Evolutionary conservation across 2,329 filamentous ascomycete species (phyloP).

Genomic region (Xylariales sp.): DNA sequence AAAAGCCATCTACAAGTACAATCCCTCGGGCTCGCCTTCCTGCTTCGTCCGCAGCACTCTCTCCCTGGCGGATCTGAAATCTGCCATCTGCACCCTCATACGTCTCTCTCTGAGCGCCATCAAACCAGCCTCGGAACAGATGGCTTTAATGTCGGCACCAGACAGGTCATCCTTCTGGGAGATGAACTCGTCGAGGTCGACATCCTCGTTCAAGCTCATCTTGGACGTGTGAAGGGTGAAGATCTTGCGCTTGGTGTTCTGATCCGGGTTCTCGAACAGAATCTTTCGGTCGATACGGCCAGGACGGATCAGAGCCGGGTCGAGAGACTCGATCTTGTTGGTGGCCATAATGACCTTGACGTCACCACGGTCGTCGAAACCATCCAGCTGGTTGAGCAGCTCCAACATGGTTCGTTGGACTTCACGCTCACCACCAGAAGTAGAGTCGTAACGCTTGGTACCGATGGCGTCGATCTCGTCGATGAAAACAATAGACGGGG

Average conservation of each 20-base stretch:
- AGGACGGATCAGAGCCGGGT: slow-evolving; percentile 91
- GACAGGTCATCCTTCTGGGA: slow-evolving; percentile 96
- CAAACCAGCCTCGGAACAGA: slow-evolving; percentile 94
- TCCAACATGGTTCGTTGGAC: slow-evolving; percentile 99
- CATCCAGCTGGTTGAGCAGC: slow-evolving; percentile 94
- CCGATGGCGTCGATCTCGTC: slow-evolving; percentile 99
- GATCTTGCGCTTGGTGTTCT: slow-evolving; percentile 96
- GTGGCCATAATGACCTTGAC: slow-evolving; percentile 99
- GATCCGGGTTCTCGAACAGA: slow-evolving; percentile 62
- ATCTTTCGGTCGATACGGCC: slow-evolving; percentile 99
- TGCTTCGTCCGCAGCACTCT: slow-evolving; percentile 97
- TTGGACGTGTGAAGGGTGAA: slow-evolving; percentile 97
- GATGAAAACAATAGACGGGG: slow-evolving; percentile 96
- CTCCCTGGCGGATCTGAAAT: slow-evolving; percentile 90
- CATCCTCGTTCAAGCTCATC: slow-evolving; percentile 94
- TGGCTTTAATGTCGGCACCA: slow-evolving; percentile 97
- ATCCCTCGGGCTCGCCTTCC: slow-evolving; percentile 93
- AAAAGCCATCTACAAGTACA: slow-evolving; percentile 80
- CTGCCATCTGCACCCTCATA: slow-evolving; percentile 98
- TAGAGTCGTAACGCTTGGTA: slow-evolving; percentile 97
- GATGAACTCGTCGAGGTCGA: slow-evolving; percentile 98
- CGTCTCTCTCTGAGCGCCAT: slow-evolving; percentile 90
- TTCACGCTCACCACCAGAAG: slow-evolving; percentile 93
- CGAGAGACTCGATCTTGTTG: slow-evolving; percentile 98
- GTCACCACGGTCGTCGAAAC: slow-evolving; percentile 96